Conservation (phyloP, 441 rosid genomes). For the Lepidium campestre region DNA sequence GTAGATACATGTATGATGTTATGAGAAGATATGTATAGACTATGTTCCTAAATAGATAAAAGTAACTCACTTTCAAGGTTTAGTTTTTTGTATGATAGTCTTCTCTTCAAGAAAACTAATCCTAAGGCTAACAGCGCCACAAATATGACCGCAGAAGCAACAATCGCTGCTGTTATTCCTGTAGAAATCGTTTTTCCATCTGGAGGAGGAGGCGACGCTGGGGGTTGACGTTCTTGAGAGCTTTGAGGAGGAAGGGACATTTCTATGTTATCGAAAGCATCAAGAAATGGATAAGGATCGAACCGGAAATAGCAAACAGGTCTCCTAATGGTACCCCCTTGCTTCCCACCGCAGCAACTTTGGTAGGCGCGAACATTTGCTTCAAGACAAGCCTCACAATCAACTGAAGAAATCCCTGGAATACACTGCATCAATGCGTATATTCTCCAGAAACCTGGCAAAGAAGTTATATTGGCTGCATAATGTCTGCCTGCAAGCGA, state of each 20-base stretch:
- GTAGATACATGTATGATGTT: not conserved
- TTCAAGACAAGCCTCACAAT: constrained; percentile 16
- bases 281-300: constrained; percentile 10
- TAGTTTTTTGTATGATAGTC: not conserved
- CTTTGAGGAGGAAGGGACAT: constrained; percentile 9
- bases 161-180: not conserved
- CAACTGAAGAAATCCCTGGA: constrained; percentile 18
- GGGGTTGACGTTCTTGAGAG: not conserved
- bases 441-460: not conserved
- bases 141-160: not conserved
- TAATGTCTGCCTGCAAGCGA: constrained; percentile 16
- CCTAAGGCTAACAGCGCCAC: not conserved
- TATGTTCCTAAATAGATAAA: not conserved
- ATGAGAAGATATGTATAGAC: not conserved
- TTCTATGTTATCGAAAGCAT: constrained; percentile 3
- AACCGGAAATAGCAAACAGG: constrained; percentile 22
- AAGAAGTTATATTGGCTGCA: not conserved
- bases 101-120: constrained; percentile 8
- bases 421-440: constrained; percentile 27
- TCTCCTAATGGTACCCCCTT: constrained; percentile 16
- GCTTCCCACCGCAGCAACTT: constrained; percentile 7
- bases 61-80: not conserved
- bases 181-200: not conserved
- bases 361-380: constrained; percentile 2
- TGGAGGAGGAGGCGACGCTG: not conserved